Conservation (phyloP, 805 yeast genomes). For the Martiniozyma abietophila region DNA sequence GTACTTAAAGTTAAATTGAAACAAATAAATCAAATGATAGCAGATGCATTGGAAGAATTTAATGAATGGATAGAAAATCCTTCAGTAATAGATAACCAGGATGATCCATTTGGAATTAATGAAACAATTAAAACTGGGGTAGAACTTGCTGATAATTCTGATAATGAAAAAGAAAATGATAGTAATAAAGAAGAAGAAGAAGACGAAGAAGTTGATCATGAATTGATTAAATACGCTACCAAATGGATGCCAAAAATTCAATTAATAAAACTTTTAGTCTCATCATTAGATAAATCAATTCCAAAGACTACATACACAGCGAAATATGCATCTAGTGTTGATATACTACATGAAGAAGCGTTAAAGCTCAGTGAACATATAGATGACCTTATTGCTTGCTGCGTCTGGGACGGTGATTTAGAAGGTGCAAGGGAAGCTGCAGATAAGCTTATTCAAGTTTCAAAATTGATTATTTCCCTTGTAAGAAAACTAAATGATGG, state of each 20-base stretch:
- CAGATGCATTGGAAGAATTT: conserved; percentile 59
- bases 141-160: conserved; percentile 14
- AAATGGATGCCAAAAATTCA: conserved; percentile 46
- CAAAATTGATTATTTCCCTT: conserved; percentile 25
- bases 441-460: conserved; percentile 15
- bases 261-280: conserved; percentile 47
- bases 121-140: conserved; percentile 15
- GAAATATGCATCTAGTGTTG: conserved; percentile 34
- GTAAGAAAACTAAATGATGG: conserved; percentile 39
- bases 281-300: conserved; percentile 50
- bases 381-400: conserved; percentile 51
- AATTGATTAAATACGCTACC: conserved; percentile 28
- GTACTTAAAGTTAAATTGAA: conserved; percentile 39
- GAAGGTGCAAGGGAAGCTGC: conserved; percentile 24
- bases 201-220: conserved; percentile 16
- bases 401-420: conserved; percentile 37
- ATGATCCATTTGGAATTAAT: conserved; percentile 38
- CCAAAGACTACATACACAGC: conserved; percentile 27
- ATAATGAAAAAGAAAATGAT: conserved; percentile 13
- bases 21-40: conserved; percentile 36
- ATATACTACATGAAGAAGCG: conserved; percentile 37
- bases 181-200: conserved; percentile 16
- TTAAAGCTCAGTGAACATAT: conserved; percentile 33
- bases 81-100: conserved; percentile 26
- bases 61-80: conserved; percentile 66